Evolutionary conservation across 371 early-diverging fungal species (phyloP), one percentile per base, ranked within the genome.

Genomic region (Mortierella sp.): DNA sequence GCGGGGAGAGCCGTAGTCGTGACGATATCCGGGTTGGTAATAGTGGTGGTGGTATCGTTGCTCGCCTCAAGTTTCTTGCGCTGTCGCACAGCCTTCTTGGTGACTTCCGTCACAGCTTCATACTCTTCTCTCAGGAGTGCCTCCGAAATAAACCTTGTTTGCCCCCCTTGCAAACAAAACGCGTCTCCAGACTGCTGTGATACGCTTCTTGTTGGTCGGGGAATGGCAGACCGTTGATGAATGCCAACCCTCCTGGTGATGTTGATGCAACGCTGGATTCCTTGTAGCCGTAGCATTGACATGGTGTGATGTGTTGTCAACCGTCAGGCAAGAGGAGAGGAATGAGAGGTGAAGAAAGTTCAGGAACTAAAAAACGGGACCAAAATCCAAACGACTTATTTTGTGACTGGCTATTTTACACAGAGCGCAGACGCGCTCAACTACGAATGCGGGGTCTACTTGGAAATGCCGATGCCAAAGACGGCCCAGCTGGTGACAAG

Each of bases 401-500:
- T 34, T 50, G 65, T 66, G 29, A 26, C 43, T 34, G n/a, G 6
- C 61, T 48, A 40, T n/a, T 31, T n/a, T n/a, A n/a, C n/a, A n/a
- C n/a, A n/a, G n/a, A n/a, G n/a, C n/a, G n/a, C n/a, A n/a, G n/a
- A n/a, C n/a, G n/a, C n/a, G n/a, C n/a, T n/a, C n/a, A n/a, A n/a
- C n/a, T n/a, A n/a, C n/a, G n/a, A n/a, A n/a, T 52, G 43, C 22
- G 52, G 55, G 19, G 41, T 55, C 29, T 72, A 72, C 66, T 50
- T 64, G 14, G 72, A 34, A 8, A 82, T 50, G 7, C 78, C 84
- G 0, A 83, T 47, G 24, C 69, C 79, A 75, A 83, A 83, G 29
- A 83, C 84, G 2, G 48, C 70, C 84, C 84, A 83, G 37, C 84
- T 83, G 8, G 70, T 48, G 40, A 83, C 9, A 0, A 83, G 76